These are phyloP conservation scores for Gloeophyllum trabeum DNA, from an alignment of 768 basidiomycete genomes.

Conservation along the genomic window DNA sequence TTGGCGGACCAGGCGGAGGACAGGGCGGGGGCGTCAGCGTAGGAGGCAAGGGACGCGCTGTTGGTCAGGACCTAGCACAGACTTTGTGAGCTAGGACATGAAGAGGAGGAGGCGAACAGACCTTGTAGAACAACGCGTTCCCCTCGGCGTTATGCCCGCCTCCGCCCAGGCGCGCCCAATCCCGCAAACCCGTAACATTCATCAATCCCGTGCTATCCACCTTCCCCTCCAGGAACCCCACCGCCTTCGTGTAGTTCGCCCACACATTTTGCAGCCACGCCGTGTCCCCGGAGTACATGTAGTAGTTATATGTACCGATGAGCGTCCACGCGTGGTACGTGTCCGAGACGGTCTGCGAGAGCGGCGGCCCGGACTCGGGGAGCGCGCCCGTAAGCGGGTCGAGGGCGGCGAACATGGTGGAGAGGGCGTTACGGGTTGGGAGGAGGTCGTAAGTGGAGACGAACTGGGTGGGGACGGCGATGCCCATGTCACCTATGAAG, in stretches of 20 bases:
- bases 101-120: slow-evolving; percentile 9
- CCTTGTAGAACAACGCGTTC: slow-evolving; percentile 42
- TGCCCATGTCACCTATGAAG: slow-evolving; percentile 45
- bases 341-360: slow-evolving; percentile 23
- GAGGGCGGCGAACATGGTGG: slow-evolving; percentile 45
- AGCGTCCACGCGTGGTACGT: slow-evolving; percentile 40
- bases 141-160: slow-evolving; percentile 47
- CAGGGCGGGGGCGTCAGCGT: slow-evolving; percentile 23
- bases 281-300: slow-evolving; percentile 39
- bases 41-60: slow-evolving; percentile 29
- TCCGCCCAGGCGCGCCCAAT: slow-evolving; percentile 46
- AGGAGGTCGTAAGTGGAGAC: slow-evolving; percentile 50
- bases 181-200: slow-evolving; percentile 42
- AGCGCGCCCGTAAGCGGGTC: slow-evolving; percentile 42
- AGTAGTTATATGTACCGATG: slow-evolving; percentile 49
- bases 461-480: slow-evolving; percentile 49
- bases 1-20: slow-evolving; percentile 28
- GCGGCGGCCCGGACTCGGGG: slow-evolving; percentile 37
- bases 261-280: slow-evolving; percentile 39
- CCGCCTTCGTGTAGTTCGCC: slow-evolving; percentile 46
- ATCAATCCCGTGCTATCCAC: slow-evolving; percentile 38
- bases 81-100: background rate
- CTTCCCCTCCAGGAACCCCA: slow-evolving; percentile 39
- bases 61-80: slow-evolving; percentile 33
- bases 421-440: slow-evolving; percentile 42